Evolutionary conservation across 306 rosid species (phyloP).

Genomic region (Ochetophila trinervis): DNA sequence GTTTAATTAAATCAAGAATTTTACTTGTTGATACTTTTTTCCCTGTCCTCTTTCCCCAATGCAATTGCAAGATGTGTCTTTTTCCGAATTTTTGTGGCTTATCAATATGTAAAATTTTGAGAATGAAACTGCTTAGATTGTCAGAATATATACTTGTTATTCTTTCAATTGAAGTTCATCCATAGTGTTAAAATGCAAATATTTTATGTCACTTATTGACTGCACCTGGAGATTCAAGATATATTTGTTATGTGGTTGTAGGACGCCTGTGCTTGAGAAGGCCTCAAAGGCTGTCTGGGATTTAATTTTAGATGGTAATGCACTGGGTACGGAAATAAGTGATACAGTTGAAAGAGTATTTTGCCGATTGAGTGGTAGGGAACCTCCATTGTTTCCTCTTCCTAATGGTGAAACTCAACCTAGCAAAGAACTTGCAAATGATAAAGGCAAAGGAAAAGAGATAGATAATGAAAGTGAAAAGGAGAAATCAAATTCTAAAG

Average conservation of each 20-base stretch:
- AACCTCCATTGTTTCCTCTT: conserved; percentile 76
- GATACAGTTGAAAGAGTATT: conserved; percentile 83
- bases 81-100: no score
- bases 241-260: conserved; percentile 30
- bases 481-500: conserved; percentile 32
- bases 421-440: conserved; percentile 42
- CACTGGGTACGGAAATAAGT: conserved; percentile 82
- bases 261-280: conserved; percentile 85
- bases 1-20: no score
- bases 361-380: conserved; percentile 82
- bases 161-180: no score
- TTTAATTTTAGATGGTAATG: conserved; percentile 69
- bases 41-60: no score
- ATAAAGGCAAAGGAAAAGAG: conserved; percentile 61
- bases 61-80: no score
- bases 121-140: no score
- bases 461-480: conserved; percentile 36
- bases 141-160: no score
- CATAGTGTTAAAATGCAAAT: no score
- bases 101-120: no score
- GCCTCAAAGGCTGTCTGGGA: conserved; percentile 99
- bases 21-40: no score
- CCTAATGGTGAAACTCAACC: conserved; percentile 42
- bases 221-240: no score
- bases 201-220: no score